Percentiles rank a stretch among this genome's conserved stretches.
phyloP scores from a whole-genome alignment of 345 rosid genomes.

The Salix udensis region DNA sequence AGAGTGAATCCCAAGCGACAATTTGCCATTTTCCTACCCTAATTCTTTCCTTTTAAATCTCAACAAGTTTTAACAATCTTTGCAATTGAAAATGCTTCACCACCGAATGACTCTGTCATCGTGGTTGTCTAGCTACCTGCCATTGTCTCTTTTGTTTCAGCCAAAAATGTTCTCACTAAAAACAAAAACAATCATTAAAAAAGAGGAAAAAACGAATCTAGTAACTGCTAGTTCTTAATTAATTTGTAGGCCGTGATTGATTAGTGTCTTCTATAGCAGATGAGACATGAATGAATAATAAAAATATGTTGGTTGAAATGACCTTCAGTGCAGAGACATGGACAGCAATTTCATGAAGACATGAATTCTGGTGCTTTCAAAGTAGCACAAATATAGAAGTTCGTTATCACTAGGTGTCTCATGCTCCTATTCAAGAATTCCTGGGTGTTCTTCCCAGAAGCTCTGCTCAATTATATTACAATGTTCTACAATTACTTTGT shows the following conservation, averaged over 20 bases:
- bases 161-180: neutral
- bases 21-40: neutral
- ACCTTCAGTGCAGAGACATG: no score
- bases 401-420: neutral
- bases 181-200: neutral
- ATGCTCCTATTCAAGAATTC: constrained; percentile 35
- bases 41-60: no score
- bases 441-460: constrained; percentile 61
- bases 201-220: neutral
- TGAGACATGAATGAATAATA: no score
- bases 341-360: neutral
- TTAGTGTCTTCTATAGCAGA: no score
- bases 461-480: constrained; percentile 57
- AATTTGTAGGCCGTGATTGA: neutral
- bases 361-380: neutral
- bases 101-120: neutral
- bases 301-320: no score
- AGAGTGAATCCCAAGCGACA: neutral
- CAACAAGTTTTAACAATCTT: neutral
- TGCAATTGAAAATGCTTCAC: neutral
- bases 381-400: neutral
- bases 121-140: neutral
- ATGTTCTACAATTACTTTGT: constrained; percentile 39
- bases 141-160: neutral
- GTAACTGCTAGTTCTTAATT: neutral